Evolutionary conservation across 352 stramenopile genomes (phyloP).

Genomic region (Phytophthora kernoviae): DNA sequence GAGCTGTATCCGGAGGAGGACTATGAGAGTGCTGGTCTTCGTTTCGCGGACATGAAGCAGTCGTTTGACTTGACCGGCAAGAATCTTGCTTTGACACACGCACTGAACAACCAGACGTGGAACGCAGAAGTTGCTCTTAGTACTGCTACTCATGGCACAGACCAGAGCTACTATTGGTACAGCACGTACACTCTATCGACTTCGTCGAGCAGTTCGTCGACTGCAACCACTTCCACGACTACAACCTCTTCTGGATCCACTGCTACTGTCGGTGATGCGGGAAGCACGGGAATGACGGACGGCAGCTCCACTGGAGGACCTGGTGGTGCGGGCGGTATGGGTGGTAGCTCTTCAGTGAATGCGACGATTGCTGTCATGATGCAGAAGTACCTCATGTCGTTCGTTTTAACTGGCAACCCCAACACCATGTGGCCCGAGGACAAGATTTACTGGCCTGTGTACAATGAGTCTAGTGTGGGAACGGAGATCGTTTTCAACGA

Average conservation of each 20-base stretch:
- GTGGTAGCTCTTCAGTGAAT: conserved; percentile 8
- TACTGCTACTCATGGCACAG: conserved; percentile 16
- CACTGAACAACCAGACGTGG: conserved; percentile 32
- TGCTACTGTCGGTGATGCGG: conserved; percentile 6
- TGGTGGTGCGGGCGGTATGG: background rate
- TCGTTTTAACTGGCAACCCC: conserved; percentile 29
- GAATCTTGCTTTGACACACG: conserved; percentile 23
- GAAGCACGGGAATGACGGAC: conserved; percentile 9
- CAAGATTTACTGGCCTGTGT: conserved; percentile 34
- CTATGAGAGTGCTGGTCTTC: conserved; percentile 28
- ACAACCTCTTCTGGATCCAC: conserved; percentile 11
- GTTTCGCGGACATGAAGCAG: conserved; percentile 34
- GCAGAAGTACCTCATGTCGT: conserved; percentile 34
- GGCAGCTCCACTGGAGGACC: background rate
- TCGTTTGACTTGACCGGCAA: conserved; percentile 29
- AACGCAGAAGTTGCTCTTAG: conserved; percentile 25
- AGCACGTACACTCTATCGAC: conserved; percentile 22
- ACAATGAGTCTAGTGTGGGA: conserved; percentile 19
- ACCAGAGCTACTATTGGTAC: conserved; percentile 38
- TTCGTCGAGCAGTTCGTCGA: conserved; percentile 6
- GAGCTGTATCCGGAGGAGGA: conserved; percentile 24
- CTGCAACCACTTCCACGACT: conserved; percentile 11
- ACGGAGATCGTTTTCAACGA: conserved; percentile 36
- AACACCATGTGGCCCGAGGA: conserved; percentile 27
- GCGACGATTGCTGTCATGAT: conserved; percentile 24